Evolutionary conservation across 2,329 filamentous ascomycete genomes (phyloP), one percentile per base, ranked within the genome.

Genomic region (Exophiala bonariae): DNA sequence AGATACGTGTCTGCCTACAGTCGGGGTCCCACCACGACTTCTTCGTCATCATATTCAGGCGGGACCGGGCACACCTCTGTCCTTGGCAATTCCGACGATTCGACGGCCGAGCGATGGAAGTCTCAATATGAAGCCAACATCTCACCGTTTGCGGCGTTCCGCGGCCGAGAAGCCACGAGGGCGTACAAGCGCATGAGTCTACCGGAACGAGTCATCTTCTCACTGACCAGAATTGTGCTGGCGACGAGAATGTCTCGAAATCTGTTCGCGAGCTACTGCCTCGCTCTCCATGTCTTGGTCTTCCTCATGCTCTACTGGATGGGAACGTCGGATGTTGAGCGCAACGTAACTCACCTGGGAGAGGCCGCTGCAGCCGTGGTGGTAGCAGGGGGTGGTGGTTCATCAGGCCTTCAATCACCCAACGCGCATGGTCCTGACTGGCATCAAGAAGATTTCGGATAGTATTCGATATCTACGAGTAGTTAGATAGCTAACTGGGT

Each of bases 1-100:
- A 83, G 93, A 58, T 99, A 99, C 65, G 84, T 97, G 18, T 96
- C 90, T 5, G 91, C 89, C 2, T 99, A 96, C 74, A 95, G 85
- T 66, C 83, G 91, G 43, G 80, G 80, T 36, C 80, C 78, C 11
- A 77, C 78, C 4, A 78, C 80, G 16, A 69, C 73, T 1, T 81
- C 83, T 9, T 81, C 81, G 4, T 79, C 80, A 11, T 83, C 83
- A 10, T 82, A 83, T n/a, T 86, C 83, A 33, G 66, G 68, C 2
- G 75, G 72, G 49, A 76, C 79, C 30, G 75, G 76, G 47, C 83
- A 88, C 1, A 86, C 87, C 0, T 82, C 86, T 2, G 75, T 85
- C 13, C 74, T 79, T 17, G 80, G 71, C 60, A 77, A 65, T 58
- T 82, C 84, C 1, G 85, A 83, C 3, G 78, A 85, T 3, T 81